Base-by-base conservation (phyloP, 2,329 filamentous ascomycete genomes). In the Nothomitra cinnamomea region DNA sequence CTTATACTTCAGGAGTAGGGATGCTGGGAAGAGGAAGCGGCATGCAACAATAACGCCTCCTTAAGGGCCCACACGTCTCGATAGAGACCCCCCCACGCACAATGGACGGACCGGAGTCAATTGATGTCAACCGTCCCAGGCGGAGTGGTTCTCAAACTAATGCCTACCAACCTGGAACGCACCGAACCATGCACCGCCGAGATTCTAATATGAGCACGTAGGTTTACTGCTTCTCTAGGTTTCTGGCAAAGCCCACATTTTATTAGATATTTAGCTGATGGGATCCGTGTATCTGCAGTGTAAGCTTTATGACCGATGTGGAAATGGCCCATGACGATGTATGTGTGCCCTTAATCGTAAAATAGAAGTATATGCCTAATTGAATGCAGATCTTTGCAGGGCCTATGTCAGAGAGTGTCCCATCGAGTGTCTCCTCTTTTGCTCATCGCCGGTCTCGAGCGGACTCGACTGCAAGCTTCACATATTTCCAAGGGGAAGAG, bases 311-410 rank as follows among this genome's bases (percentile, higher is more conserved):
- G 61, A 87, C 87, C 60, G 87, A 95, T 67, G 89, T 96, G n/a
- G 90, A 95, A 66, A 96, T 98, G 92, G 90, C 92, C 19, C 87
- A 94, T 52, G 87, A 95, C 65, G 90, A 96, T 78, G 86, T 92
- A 64, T 41, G 51, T 51, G 56, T 56, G 54, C 45, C 54, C 57
- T 56, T 51, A 61, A 2, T 17, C n/a, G 2, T 13, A 3, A 7
- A 22, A 17, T 17, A 15, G 10, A 4, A 3, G n/a, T 24, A 40
- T 19, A 19, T n/a, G 13, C n/a, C 19, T 48, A 47, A 53, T 50
- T 57, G 35, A 35, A 54, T 12, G 49, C 61, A 78, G 76, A 78
- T 94, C 49, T 98, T 90, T 69, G 83, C 90, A 22, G 92, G 92
- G 5, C 92, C 90, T 5, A 82, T 95, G 62, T 89, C 88, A 53